Evolutionary conservation across 2,329 filamentous ascomycete species (phyloP), one percentile per base, ranked within the genome.

Genomic region (Pseudogymnoascus sp.): DNA sequence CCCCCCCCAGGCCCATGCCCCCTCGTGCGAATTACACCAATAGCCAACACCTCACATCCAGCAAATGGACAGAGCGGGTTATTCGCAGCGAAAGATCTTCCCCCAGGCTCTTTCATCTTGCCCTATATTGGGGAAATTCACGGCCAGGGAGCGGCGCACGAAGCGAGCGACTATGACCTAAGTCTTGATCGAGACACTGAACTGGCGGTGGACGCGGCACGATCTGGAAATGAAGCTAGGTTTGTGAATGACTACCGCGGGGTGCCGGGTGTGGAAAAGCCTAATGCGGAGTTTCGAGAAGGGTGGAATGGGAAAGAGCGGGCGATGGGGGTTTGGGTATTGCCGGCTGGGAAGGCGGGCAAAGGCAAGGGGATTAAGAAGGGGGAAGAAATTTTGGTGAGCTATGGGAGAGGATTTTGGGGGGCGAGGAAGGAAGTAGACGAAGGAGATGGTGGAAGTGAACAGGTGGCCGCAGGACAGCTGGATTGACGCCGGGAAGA

Each of bases 391-490:
- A 83, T 88, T 62, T 70, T 88, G 61, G 83, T 88, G 11, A 87
- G 83, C 67, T 88, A 88, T 69, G 86, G 85, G 5, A 88, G 85
- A 72, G 86, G 86, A 0, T 88, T 89, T 67, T 88, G 86, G 84
- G 76, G 77, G 19, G 78, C 77, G 71, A 79, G 76, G 72, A 79
- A 74, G 68, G 75, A 73, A 63, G 75, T 70, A 23, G 69, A 68
- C 15, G 68, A 60, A 67, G 35, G 17, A 15, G 42, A 56, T 11
- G 40, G 64, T 40, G 66, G 68, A 63, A 60, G 15, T 10, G 35
- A 42, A 19, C 15, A 60, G 10, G 59, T 4, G 7, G 50, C 5
- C 21, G 13, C 29, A 33, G 29, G 10, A 11, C 29, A 56, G 9
- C n/a, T 56, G 46, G 26, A 33, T 56, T 56, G n/a, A 56, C 2